phyloP scores from a whole-genome alignment of 2,329 filamentous ascomycete genomes.

The Penicillium janthinellum region DNA sequence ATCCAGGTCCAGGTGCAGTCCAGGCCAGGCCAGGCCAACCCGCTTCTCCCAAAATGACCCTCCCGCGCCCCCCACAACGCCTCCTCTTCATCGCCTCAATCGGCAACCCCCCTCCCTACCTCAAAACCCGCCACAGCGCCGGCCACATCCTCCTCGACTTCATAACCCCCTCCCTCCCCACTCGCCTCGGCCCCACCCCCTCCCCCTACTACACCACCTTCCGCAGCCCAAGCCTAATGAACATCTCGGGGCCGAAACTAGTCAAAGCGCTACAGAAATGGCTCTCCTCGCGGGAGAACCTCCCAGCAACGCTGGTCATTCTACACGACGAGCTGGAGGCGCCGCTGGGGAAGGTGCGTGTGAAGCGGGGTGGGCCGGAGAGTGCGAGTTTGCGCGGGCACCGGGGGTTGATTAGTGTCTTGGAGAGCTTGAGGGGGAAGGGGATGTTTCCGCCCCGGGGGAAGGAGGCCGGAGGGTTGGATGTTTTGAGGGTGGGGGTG shows the following conservation, averaged over 20 bases:
- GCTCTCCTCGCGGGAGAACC: constrained; percentile 20
- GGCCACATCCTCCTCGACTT: constrained; percentile 75
- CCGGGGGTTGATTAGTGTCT: constrained; percentile 72
- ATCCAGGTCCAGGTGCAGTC: too few relatives aligned
- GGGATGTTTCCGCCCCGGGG: constrained; percentile 35
- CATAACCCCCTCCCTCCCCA: constrained; percentile 54
- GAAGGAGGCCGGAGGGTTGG: constrained; percentile 34
- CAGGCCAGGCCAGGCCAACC: not conserved
- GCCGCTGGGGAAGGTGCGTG: constrained; percentile 65
- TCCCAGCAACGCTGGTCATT: constrained; percentile 60
- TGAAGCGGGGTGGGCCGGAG: constrained; percentile 60
- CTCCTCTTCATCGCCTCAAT: constrained; percentile 78
- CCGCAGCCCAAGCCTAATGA: constrained; percentile 81
- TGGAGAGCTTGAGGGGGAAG: constrained; percentile 53
- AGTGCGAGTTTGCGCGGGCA: constrained; percentile 67
- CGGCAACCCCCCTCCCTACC: constrained; percentile 76
- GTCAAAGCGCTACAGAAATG: constrained; percentile 62
- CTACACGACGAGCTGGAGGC: constrained; percentile 88
- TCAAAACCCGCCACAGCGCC: constrained; percentile 79
- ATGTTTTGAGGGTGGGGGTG: constrained; percentile 67
- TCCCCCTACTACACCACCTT: constrained; percentile 51
- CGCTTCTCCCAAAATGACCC: not conserved
- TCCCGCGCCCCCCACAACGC: constrained; percentile 25
- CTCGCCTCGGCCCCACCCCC: constrained; percentile 48
- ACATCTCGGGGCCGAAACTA: constrained; percentile 74